Base-by-base conservation (phyloP, 371 early-diverging fungal genomes). In the Mortierella sp. region DNA sequence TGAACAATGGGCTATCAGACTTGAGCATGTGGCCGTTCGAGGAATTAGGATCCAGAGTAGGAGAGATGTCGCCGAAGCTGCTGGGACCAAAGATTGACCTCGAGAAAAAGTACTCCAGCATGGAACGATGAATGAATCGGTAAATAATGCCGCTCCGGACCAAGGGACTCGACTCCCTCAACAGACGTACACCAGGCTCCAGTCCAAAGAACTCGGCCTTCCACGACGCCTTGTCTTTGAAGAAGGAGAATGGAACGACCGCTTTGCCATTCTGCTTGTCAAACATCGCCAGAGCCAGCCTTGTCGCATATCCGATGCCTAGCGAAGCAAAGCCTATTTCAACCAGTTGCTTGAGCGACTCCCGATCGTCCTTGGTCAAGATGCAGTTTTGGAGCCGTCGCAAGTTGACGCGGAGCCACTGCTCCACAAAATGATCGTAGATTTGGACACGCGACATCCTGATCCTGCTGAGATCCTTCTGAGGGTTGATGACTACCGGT, bases 381-480 rank as follows among this genome's bases (percentile, higher is more conserved):
- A 55, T n/a, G 9, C 55, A 21, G 55, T 21, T n/a, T 24, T 55
- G n/a, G 21, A 55, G 55, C 55, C 55, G 55, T 55, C 55, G 55
- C n/a, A n/a, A 7, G n/a, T 55, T 55, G 55, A 55, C 21, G 7
- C n/a, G 0, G 55, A 55, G n/a, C 55, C 55, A 55, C n/a, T 55
- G 55, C 16, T 55, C 55, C 55, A 55, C 55, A 19, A 55, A 55
- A 55, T 21, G 6, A n/a, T 55, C 55, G 55, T 55, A 50, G 48
- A 74, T 60, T 42, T 19, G 42, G 19, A 75, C 31, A 0, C 75
- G 75, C 0, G 76, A 50, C 38, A 70, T n/a, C n/a, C 48, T 48
- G 14, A 65, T 16, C 10, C n/a, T 47, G 28, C 63, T n/a, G 1
- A 75, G 70, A 19, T 65, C 65, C 16, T 34, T 45, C 11, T 28